Base-by-base conservation (phyloP, 495 filamentous ascomycete species). In the Xylaria grammica region DNA sequence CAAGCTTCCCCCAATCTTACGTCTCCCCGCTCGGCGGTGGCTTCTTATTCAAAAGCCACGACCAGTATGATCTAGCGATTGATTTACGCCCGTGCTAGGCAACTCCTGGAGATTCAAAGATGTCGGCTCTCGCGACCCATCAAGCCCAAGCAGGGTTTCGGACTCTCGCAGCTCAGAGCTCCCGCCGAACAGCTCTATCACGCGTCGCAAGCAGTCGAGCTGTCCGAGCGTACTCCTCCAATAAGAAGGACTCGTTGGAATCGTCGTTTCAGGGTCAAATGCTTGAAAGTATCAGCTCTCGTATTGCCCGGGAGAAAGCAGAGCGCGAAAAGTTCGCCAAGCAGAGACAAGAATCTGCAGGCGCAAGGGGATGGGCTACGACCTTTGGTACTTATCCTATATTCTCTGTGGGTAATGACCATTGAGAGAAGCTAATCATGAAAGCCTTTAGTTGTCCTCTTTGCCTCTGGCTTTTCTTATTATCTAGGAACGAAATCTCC, bases 231-330 rank as follows among this genome's bases (percentile, higher is more conserved):
- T 74, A 74, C 29, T 66, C 69, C 1, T 63, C 67, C 1, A 60
- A 68, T 29, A 74, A 74, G 24, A 70, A 69, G 50, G 67, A 70
- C 2, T 59, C 56, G 40, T 60, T 62, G 17, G 76, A 71, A 27
- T 69, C 77, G 48, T 85, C 86, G 3, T 97, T 99, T 81, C 87
- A 91, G 66, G 90, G 88, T 19, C 95, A 99, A 79, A 79, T 99
- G 62, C 93, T 92, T 62, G 87, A 95, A 69, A 96, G 91, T 67
- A 94, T 94, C 34, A 81, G 86, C 58, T 80, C 88, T 68, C 87
- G 95, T 11, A 77, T 97, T 60, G 82, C 89, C 70, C 81, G 88
- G 26, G 94, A 99, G 74, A 82, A 84, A 46, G 85, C 82, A 13
- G 88, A 93, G 66, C 86, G 90, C 60, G 82, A 85, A 66, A 83